These are phyloP conservation scores for Penicillium thymicola DNA, from an alignment of 2,329 filamentous ascomycete genomes.

Conservation along the genomic window DNA sequence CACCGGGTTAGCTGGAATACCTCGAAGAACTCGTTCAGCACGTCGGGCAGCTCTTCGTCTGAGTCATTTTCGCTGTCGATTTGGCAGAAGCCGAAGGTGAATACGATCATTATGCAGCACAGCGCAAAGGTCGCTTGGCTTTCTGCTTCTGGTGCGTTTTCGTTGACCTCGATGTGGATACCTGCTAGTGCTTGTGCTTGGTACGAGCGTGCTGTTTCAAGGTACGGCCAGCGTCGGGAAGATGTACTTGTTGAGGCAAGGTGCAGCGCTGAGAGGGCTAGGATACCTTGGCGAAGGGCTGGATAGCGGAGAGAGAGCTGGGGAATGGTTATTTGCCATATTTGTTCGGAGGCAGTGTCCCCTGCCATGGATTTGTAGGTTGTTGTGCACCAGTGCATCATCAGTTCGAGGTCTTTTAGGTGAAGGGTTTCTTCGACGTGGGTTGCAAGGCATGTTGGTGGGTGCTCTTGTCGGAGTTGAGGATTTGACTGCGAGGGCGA, in stretches of 20 bases:
- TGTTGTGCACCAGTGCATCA: conserved; percentile 36
- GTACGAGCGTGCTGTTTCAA: conserved; percentile 29
- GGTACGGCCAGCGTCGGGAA: conserved; percentile 21
- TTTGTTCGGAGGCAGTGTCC: conserved; percentile 20
- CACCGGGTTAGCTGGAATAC: conserved; percentile 31
- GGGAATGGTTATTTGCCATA: conserved; percentile 35
- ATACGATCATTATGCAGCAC: conserved; percentile 33
- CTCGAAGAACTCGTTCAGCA: conserved; percentile 32
- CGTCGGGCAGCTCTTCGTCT: conserved; percentile 5
- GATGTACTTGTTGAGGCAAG: conserved; percentile 21
- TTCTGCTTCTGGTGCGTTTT: conserved; percentile 26
- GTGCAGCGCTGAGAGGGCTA: conserved; percentile 36
- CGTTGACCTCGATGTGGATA: conserved; percentile 19
- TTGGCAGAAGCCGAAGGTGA: conserved; percentile 33
- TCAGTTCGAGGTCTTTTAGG: conserved; percentile 34
- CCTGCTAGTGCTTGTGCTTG: conserved; percentile 25
- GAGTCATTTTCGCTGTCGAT: conserved; percentile 11
- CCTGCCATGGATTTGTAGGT: conserved; percentile 34
- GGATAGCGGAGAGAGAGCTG: conserved; percentile 30
- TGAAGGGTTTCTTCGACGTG: conserved; percentile 15
- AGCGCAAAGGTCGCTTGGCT: conserved; percentile 38
- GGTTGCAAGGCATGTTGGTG: not conserved
- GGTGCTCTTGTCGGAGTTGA: not conserved
- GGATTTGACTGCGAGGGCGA: not conserved
- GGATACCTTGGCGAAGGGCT: conserved; percentile 34